A percentile compares a stretch with the other conserved stretches of the same genome.
phyloP scores from a whole-genome alignment of 2,329 filamentous ascomycete species.

The Hypoxylon sp. region DNA sequence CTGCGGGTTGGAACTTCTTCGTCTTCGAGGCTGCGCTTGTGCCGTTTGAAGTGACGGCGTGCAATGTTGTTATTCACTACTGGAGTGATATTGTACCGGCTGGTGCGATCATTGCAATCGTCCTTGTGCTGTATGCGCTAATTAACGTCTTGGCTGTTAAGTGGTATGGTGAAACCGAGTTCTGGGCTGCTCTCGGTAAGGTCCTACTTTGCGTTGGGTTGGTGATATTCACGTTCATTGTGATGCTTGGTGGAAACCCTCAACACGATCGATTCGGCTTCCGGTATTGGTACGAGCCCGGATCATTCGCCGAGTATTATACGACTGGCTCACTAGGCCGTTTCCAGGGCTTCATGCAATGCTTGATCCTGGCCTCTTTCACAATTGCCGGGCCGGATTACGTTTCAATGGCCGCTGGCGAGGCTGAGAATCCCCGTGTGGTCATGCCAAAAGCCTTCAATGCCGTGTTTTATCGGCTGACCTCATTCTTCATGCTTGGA shows the following conservation, averaged over 20 bases:
- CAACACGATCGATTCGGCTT: slow-evolving; percentile 80
- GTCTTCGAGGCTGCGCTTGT: slow-evolving; percentile 77
- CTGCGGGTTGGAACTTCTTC: slow-evolving; percentile 82
- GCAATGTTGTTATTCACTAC: slow-evolving; percentile 73
- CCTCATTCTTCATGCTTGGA: slow-evolving; percentile 81
- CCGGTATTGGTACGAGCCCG: slow-evolving; percentile 76
- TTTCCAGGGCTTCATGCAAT: slow-evolving; percentile 83
- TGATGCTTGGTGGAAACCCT: slow-evolving; percentile 88
- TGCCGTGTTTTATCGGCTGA: slow-evolving; percentile 83
- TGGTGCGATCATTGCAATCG: slow-evolving; percentile 73
- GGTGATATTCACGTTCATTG: slow-evolving; percentile 83
- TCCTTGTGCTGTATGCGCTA: slow-evolving; percentile 66
- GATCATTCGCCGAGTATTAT: slow-evolving; percentile 78
- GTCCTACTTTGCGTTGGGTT: slow-evolving; percentile 79
- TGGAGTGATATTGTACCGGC: slow-evolving; percentile 74
- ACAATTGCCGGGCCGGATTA: slow-evolving; percentile 74
- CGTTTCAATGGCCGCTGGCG: slow-evolving; percentile 74
- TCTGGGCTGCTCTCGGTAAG: slow-evolving; percentile 80
- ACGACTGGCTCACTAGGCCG: slow-evolving; percentile 76
- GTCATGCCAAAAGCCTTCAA: slow-evolving; percentile 83
- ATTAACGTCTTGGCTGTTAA: slow-evolving; percentile 82
- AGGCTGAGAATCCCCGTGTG: slow-evolving; percentile 77
- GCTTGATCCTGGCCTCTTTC: slow-evolving; percentile 79
- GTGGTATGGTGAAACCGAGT: slow-evolving; percentile 84
- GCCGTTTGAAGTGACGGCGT: slow-evolving; percentile 77